Evolutionary conservation across 2,329 filamentous ascomycete species (phyloP).

Genomic region (Cordyceps pruinosa): DNA sequence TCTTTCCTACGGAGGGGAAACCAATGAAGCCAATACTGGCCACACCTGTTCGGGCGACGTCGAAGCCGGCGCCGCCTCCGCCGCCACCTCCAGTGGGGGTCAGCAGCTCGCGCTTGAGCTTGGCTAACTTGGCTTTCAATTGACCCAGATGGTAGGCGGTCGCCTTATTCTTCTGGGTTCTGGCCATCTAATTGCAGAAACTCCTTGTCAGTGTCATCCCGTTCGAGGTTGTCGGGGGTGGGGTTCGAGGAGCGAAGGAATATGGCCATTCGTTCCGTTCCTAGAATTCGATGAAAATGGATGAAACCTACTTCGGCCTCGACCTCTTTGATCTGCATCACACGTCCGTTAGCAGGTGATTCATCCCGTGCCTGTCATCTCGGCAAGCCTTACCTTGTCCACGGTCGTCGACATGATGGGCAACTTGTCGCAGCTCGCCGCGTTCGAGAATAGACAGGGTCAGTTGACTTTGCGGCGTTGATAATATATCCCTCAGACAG

Average conservation of each 20-base stretch:
- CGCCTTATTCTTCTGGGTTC: slow-evolving; percentile 95
- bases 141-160: slow-evolving; percentile 92
- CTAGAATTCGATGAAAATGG: slow-evolving; percentile 6
- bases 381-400: slow-evolving; percentile 65
- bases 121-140: slow-evolving; percentile 95
- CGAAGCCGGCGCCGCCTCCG: slow-evolving; percentile 82
- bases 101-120: slow-evolving; percentile 91
- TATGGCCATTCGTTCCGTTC: not conserved
- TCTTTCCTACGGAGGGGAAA: slow-evolving; percentile 97
- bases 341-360: slow-evolving; percentile 16
- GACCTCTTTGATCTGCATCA: slow-evolving; percentile 80
- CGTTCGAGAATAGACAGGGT: not conserved
- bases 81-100: slow-evolving; percentile 80
- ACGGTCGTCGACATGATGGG: slow-evolving; percentile 89
- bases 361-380: not conserved
- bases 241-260: not conserved
- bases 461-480: not conserved
- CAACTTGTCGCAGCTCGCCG: slow-evolving; percentile 15
- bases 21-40: slow-evolving; percentile 97
- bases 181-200: slow-evolving; percentile 64
- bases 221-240: not conserved
- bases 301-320: slow-evolving; percentile 72
- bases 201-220: not conserved
- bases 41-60: slow-evolving; percentile 95
- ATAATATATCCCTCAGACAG: not conserved